phyloP scores from a whole-genome alignment of 768 basidiomycete genomes.

The Termitomyces sp. region DNA sequence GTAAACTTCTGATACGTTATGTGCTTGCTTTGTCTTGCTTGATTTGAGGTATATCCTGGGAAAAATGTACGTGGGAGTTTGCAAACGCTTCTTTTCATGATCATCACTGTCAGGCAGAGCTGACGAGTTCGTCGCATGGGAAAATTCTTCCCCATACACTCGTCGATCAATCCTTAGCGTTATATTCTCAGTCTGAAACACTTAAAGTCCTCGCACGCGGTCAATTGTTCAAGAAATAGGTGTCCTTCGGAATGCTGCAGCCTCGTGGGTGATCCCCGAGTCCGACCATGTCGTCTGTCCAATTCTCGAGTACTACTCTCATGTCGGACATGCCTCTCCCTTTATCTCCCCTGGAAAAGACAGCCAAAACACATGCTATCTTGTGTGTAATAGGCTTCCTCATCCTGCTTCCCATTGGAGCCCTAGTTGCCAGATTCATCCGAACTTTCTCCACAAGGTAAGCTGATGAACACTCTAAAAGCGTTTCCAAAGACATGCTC shows the following conservation, averaged over 20 bases:
- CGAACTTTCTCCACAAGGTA: conserved; percentile 45
- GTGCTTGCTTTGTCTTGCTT: background rate
- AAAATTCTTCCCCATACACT: conserved; percentile 3
- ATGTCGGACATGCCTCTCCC: conserved; percentile 11
- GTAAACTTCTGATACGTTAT: background rate
- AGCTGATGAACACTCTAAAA: conserved; percentile 11
- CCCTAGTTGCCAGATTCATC: conserved; percentile 46
- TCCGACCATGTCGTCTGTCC: no score
- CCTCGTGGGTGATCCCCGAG: background rate
- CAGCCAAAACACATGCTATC: conserved; percentile 42
- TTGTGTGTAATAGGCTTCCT: conserved; percentile 43
- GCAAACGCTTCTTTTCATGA: no score
- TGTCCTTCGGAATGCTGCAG: background rate
- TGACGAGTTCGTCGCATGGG: conserved; percentile 1
- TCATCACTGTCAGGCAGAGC: background rate
- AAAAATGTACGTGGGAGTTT: no score
- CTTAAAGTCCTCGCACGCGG: background rate
- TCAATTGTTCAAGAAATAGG: background rate
- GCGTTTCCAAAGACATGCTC: background rate
- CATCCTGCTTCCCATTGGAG: conserved; percentile 53
- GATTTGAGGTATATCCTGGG: background rate
- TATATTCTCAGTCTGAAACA: background rate
- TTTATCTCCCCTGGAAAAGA: conserved; percentile 24
- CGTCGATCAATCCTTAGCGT: conserved; percentile 6
- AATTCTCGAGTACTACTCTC: background rate